phyloP scores from a whole-genome alignment of 371 early-diverging fungal species.

The Haplosporangium sp. region DNA sequence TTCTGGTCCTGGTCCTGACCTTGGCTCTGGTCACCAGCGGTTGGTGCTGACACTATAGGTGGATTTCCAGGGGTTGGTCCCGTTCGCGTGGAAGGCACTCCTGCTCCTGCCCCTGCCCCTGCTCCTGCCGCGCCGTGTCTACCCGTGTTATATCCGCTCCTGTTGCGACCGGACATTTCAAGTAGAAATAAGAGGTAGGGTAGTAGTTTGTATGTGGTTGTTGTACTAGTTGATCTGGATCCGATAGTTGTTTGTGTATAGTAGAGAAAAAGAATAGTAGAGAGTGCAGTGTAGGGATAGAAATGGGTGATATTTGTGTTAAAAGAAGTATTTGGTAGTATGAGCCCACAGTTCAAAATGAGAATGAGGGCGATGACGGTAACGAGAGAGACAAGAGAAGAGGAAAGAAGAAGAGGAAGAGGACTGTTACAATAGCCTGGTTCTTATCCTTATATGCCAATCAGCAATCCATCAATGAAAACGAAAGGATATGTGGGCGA shows the following conservation, averaged over 20 bases:
- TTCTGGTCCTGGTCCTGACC: not conserved
- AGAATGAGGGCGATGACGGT: not conserved
- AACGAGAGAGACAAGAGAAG: not conserved
- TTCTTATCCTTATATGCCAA: no score
- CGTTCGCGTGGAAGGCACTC: no score
- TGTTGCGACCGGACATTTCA: slow-evolving; percentile 7
- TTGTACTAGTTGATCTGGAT: no score
- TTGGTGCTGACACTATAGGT: not conserved
- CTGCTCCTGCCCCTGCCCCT: no score
- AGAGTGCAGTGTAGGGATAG: not conserved
- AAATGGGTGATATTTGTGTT: not conserved
- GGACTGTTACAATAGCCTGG: not conserved
- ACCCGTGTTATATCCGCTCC: no score
- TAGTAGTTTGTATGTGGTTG: not conserved
- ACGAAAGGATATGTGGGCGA: no score
- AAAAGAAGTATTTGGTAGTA: no score
- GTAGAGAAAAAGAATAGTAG: not conserved
- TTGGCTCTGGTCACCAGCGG: not conserved
- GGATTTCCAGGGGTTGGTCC: not conserved
- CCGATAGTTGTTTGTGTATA: not conserved
- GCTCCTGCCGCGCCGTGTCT: no score
- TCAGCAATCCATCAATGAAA: no score
- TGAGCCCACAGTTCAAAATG: not conserved
- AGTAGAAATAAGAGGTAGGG: no score
- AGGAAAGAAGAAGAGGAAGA: not conserved